A percentile compares a stretch with the other conserved stretches of the same genome.
Evolutionary conservation across 2,329 filamentous ascomycete species (phyloP).

Genomic region (Hirsutella rhossiliensis): DNA sequence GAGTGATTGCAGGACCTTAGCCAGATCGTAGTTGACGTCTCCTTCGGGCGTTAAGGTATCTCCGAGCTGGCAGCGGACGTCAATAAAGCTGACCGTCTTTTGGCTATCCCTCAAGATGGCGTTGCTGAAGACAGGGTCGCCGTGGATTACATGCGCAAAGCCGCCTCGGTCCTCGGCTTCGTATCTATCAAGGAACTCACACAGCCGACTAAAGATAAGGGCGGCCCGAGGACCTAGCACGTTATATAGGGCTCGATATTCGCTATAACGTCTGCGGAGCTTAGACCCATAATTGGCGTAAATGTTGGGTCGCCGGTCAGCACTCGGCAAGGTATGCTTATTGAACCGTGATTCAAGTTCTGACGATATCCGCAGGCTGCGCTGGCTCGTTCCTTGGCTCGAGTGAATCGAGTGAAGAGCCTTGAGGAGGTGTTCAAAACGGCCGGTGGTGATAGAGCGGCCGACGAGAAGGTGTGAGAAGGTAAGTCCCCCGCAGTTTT

Average conservation of each 20-base stretch:
- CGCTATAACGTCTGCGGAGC: conserved; percentile 11
- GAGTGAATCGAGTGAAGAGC: conserved; percentile 10
- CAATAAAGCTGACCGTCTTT: conserved; percentile 17
- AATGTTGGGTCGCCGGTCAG: background rate
- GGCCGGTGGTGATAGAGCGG: conserved; percentile 16
- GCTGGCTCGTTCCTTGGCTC: background rate
- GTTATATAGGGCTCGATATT: conserved; percentile 10
- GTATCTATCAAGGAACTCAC: conserved; percentile 16
- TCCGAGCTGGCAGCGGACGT: conserved; percentile 16
- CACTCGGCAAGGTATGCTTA: no score
- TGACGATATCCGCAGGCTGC: background rate
- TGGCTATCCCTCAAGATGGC: no score
- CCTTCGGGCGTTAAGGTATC: conserved; percentile 14
- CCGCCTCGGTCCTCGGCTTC: conserved; percentile 15
- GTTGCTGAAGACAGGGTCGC: conserved; percentile 18
- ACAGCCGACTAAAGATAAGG: conserved; percentile 12
- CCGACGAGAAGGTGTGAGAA: conserved; percentile 17
- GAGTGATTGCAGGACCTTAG: conserved; percentile 17
- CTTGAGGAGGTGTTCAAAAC: conserved; percentile 11
- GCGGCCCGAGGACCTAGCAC: conserved; percentile 11
- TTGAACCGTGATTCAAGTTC: background rate
- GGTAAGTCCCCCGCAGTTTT: conserved; percentile 14
- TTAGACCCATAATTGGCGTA: conserved; percentile 9
- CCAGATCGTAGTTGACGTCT: conserved; percentile 18
- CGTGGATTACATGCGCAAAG: conserved; percentile 14